Base-by-base conservation (phyloP, 768 basidiomycete genomes). In the Boletales sp. region DNA sequence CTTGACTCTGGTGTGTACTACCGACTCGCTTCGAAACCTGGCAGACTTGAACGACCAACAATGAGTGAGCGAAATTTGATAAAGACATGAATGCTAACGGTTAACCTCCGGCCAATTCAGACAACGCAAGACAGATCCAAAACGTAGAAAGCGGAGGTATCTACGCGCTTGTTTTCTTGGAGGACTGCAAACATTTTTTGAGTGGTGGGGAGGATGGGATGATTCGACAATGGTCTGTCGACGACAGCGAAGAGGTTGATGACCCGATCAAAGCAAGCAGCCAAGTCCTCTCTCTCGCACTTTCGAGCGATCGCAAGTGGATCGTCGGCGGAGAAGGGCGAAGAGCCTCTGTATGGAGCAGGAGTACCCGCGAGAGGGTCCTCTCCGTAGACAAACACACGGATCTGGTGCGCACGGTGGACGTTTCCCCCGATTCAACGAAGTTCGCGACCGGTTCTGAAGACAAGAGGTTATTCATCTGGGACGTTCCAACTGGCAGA, bases 161-260 rank as follows among this genome's bases (percentile, higher is more conserved):
- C 33, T 12, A 14, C 12, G 33, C 7, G 5, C 17, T 38, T 7
- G 37, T 30, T 12, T 39, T 39, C 30, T n/a, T 46, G 9, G n/a
- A 12, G 5, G 30, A 39, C 10, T 28, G 8, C 12, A 32, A 28
- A 11, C 36, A 43, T 14, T 1, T 54, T 13, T 35, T 53, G 15
- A 30, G 53, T 6, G 44, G 34, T 5, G 44, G 17, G 1, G 4
- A 3, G 2, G 17, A 36, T 18, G 11, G 32, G 14, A 41, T 18
- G 25, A 34, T 55, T 41, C 54, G 47, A 44, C 5, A 41, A 10
- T 54, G 50, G 41, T 15, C 18, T 5, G n/a, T 31, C 8, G 15
- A 17, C 2, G 38, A 44, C 13, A 38, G 50, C 3, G n/a, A 5
- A 2, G 46, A 55, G 5, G 30, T 37, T 28, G 42, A 37, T 6